Evolutionary conservation across 345 rosid species (phyloP).

Genomic region (Eucalyptus sideroxylon): DNA sequence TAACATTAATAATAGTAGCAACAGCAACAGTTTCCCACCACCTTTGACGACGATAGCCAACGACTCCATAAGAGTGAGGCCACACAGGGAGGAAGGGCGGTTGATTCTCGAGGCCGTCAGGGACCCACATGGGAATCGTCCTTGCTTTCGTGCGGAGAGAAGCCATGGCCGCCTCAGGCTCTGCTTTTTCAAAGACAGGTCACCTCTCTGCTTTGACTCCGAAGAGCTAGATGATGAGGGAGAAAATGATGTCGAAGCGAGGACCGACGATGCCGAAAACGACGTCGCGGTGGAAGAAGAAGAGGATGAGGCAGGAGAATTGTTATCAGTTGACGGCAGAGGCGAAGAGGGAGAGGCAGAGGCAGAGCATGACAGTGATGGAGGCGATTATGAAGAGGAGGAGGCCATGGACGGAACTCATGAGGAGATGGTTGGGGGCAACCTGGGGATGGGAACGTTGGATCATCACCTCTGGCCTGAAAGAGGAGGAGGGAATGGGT

Average conservation of each 20-base stretch:
- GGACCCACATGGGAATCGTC: conserved; percentile 14
- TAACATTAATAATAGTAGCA: neutral
- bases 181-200: conserved; percentile 15
- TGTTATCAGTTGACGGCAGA: neutral
- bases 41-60: conserved; percentile 69
- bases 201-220: conserved; percentile 1
- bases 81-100: conserved; percentile 70
- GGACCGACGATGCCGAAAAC: neutral
- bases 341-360: neutral
- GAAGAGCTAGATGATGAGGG: neutral
- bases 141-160: conserved; percentile 48
- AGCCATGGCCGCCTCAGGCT: conserved; percentile 79
- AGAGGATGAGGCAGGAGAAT: neutral
- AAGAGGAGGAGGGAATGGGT: neutral
- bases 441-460: neutral
- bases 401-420: neutral
- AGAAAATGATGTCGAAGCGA: neutral
- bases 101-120: conserved; percentile 42
- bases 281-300: neutral
- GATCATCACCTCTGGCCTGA: neutral
- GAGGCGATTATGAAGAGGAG: neutral
- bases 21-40: conserved; percentile 48
- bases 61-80: conserved; percentile 35
- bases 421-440: neutral
- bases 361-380: neutral